Base-by-base conservation (phyloP, 2,329 filamentous ascomycete species). In the Salinomyces thailandicus region DNA sequence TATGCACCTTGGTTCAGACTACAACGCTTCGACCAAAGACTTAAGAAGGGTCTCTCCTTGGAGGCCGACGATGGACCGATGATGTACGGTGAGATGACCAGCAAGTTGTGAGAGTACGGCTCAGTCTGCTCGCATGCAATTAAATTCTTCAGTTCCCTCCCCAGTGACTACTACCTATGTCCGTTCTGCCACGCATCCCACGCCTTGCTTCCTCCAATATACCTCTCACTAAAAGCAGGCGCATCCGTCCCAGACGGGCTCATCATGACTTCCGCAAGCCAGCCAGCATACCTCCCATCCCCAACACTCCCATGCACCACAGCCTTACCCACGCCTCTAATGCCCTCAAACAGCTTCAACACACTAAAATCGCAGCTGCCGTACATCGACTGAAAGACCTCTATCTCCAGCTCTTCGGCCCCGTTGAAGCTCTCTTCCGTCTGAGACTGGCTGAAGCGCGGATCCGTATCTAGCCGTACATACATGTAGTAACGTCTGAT, bases 391-490 rank as follows among this genome's bases (percentile, higher is more conserved):
- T 72, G 66, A 48, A 66, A 69, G 3, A 68, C 66, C 29, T 68
- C 61, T n/a, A 73, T 53, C 35, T 67, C 64, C 13, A 73, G 50
- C 36, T 61, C 61, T 30, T 71, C 65, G 0, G 59, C 54, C 2
- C 62, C 64, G 0, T 55, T 60, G 43, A 73, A 73, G 1, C 62
- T 61, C n/a, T 55, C 47, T 5, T 50, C 51, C 0, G 62, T 64
- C 31, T 66, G 55, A 17, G 45, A 41, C 2, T 44, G 43, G 3
- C 54, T 57, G 50, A 68, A 73, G 11, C 60, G 58, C 1, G 67
- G 57, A 50, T 73, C 69, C 4, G 59, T 66, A 39, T 72, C 69
- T 12, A 73, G 52, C 0, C 69, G 57, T 1, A 73, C 52, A 8
- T 57, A 51, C 12, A 73, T 48, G 33, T 64, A 61, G 59, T 62